Percentiles rank a stretch among this genome's conserved stretches.
Conservation (phyloP, 305 asterid species). For the Salvia sclarea region DNA sequence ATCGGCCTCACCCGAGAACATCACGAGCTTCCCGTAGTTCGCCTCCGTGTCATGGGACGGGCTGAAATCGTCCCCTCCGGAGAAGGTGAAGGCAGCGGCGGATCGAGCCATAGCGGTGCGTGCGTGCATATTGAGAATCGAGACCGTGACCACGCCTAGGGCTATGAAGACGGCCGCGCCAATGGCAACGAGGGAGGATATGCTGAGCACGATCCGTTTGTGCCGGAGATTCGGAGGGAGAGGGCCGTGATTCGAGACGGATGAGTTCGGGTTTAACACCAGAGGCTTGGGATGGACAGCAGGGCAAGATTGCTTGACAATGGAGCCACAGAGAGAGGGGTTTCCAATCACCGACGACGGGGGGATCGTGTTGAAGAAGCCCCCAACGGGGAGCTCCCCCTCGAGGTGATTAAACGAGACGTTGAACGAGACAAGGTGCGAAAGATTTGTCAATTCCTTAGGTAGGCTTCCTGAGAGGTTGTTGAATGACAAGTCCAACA, state of each 20-base stretch:
- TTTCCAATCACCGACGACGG: slow-evolving; percentile 68
- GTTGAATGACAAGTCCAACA: slow-evolving; percentile 73
- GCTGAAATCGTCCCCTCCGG: slow-evolving; percentile 68
- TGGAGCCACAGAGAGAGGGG: slow-evolving; percentile 78
- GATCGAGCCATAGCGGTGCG: slow-evolving; percentile 54
- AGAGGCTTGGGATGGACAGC: slow-evolving; percentile 85
- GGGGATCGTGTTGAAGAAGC: slow-evolving; percentile 73
- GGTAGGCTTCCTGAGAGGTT: slow-evolving; percentile 68
- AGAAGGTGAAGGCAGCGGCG: slow-evolving; percentile 53
- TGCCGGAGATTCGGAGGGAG: slow-evolving; percentile 49
- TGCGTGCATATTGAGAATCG: slow-evolving; percentile 68
- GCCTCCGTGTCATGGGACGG: slow-evolving; percentile 62
- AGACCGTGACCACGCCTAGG: slow-evolving; percentile 71
- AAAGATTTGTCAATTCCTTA: slow-evolving; percentile 62
- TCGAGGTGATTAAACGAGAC: slow-evolving; percentile 70
- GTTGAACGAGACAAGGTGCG: slow-evolving; percentile 58
- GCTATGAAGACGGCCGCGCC: slow-evolving; percentile 88
- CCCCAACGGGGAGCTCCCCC: slow-evolving; percentile 89
- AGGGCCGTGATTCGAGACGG: slow-evolving; percentile 52
- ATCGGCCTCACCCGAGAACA: slow-evolving; percentile 78
- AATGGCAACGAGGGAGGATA: slow-evolving; percentile 83
- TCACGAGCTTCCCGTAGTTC: slow-evolving; percentile 76
- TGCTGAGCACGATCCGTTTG: slow-evolving; percentile 64
- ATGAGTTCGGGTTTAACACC: slow-evolving; percentile 79
- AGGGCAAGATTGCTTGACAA: slow-evolving; percentile 73